A percentile compares a stretch with the other conserved stretches of the same genome.
Conservation (phyloP, 495 filamentous ascomycete species). For the Penicillium manginii region DNA sequence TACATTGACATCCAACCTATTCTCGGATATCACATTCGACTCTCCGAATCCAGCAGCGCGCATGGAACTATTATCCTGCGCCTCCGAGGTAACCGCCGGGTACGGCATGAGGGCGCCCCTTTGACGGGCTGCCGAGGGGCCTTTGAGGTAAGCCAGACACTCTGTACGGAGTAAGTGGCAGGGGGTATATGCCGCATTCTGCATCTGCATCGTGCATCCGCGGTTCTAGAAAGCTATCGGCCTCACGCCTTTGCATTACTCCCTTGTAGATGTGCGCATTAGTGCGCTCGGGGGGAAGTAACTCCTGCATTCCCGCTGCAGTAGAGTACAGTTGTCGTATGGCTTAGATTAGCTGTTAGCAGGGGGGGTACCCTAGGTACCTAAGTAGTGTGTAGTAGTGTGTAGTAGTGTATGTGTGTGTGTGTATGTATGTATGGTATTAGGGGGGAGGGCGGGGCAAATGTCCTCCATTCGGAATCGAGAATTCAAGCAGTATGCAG, state of each 20-base stretch:
- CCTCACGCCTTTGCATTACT: constrained; percentile 23
- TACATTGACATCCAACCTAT: background rate
- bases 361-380: too few relatives aligned
- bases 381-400: too few relatives aligned
- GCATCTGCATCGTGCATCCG: background rate
- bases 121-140: constrained; percentile 9
- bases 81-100: constrained; percentile 1
- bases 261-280: constrained; percentile 35
- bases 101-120: background rate
- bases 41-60: background rate
- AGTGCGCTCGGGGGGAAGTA: constrained; percentile 43
- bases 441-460: too few relatives aligned
- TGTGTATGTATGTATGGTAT: too few relatives aligned
- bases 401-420: too few relatives aligned
- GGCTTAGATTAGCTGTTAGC: constrained; percentile 8
- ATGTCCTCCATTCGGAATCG: too few relatives aligned
- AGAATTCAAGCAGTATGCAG: background rate
- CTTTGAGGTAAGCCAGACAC: background rate
- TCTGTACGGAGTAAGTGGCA: too few relatives aligned
- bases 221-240: constrained; percentile 35
- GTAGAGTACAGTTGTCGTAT: constrained; percentile 28
- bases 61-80: constrained; percentile 1
- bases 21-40: background rate
- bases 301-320: constrained; percentile 31
- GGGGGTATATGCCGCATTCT: background rate